Conservation (phyloP, 306 rosid genomes). For the Castanospermum australe region DNA sequence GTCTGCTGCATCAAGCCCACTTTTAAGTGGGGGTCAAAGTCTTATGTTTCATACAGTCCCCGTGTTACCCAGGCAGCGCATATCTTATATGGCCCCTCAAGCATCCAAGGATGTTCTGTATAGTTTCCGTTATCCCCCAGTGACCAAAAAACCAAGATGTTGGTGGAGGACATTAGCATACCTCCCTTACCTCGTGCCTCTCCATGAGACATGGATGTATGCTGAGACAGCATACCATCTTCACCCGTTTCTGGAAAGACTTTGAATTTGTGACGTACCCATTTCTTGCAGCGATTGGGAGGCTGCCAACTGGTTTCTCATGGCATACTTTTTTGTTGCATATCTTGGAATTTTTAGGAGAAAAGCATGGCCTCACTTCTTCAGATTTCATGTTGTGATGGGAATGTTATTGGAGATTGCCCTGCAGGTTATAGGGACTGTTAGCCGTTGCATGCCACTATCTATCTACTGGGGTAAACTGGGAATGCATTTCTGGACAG, state of each 20-base stretch:
- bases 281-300: constrained; percentile 73
- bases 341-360: constrained; percentile 93
- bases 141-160: constrained; percentile 90
- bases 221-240: constrained; percentile 89
- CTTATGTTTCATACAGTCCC: constrained; percentile 52
- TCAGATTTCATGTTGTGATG: constrained; percentile 87
- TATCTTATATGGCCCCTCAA: constrained; percentile 40
- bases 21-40: constrained; percentile 56
- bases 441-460: constrained; percentile 91
- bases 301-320: constrained; percentile 91
- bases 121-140: constrained; percentile 82
- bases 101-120: constrained; percentile 81
- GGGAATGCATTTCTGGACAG: constrained; percentile 96
- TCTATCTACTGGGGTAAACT: constrained; percentile 79
- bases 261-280: constrained; percentile 76
- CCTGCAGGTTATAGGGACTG: constrained; percentile 86
- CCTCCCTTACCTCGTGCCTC: constrained; percentile 92
- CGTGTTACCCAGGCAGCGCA: constrained; percentile 38
- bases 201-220: constrained; percentile 98
- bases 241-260: constrained; percentile 66
- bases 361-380: constrained; percentile 98
- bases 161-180: constrained; percentile 95
- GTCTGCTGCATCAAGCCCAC: constrained; percentile 54
- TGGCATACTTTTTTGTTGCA: constrained; percentile 87
- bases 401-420: constrained; percentile 94